Conservation (phyloP, 768 basidiomycete species). For the Rhodotorula graminis region DNA sequence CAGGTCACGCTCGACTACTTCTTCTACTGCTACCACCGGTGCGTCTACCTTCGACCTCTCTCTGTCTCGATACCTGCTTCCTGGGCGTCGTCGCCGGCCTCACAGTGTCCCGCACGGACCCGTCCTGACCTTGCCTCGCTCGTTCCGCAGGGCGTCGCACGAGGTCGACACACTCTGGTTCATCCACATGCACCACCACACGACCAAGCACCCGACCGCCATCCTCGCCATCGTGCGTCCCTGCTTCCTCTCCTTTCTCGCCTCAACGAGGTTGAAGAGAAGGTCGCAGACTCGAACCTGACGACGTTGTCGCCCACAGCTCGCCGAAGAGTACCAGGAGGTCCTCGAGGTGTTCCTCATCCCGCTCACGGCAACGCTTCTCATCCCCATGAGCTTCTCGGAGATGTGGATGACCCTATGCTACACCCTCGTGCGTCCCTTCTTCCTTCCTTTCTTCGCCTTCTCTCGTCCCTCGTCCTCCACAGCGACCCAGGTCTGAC, state of each 20-base stretch:
- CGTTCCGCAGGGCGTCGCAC: background rate
- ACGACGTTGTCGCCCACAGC: no score
- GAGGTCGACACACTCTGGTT: slow-evolving; percentile 28
- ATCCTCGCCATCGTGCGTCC: slow-evolving; percentile 23
- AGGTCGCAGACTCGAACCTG: no score
- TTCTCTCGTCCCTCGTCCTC: no score
- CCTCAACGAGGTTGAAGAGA: background rate
- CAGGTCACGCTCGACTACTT: slow-evolving; percentile 28
- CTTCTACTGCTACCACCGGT: slow-evolving; percentile 32
- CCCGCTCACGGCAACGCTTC: slow-evolving; percentile 10
- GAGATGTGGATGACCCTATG: slow-evolving; percentile 24
- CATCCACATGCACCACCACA: slow-evolving; percentile 20
- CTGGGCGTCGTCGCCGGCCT: no score
- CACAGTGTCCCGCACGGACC: no score
- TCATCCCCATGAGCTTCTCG: slow-evolving; percentile 25
- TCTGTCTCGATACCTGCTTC: no score
- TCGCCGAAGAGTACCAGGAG: slow-evolving; percentile 28
- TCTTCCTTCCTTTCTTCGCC: background rate
- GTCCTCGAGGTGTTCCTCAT: slow-evolving; percentile 26
- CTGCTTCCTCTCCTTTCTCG: background rate
- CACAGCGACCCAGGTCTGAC: no score
- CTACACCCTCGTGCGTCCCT: slow-evolving; percentile 21
- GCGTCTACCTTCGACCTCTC: no score
- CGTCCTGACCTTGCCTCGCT: no score
- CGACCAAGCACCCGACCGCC: slow-evolving; percentile 25